These are phyloP conservation scores for Cladophialophora bantiana DNA, from an alignment of 2,329 filamentous ascomycete genomes.

Conservation along the genomic window DNA sequence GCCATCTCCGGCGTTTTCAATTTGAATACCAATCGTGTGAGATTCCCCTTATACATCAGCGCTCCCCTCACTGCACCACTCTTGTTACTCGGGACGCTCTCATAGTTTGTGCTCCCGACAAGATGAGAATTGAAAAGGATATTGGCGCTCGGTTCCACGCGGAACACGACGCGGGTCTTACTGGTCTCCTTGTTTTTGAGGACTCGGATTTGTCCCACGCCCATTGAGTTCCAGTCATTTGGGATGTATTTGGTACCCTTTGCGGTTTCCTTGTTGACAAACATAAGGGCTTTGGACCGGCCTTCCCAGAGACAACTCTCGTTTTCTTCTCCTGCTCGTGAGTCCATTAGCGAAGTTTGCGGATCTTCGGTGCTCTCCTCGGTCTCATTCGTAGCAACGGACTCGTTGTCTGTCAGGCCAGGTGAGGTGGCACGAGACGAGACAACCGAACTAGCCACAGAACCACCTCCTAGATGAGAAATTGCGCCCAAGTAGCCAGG, in stretches of 20 bases:
- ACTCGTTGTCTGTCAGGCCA: conserved; percentile 53
- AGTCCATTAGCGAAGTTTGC: conserved; percentile 72
- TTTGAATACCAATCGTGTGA: conserved; percentile 39
- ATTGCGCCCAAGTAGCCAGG: conserved; percentile 41
- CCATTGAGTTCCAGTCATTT: conserved; percentile 71
- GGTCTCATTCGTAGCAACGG: conserved; percentile 48
- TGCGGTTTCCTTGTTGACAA: conserved; percentile 56
- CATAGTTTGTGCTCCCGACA: conserved; percentile 65
- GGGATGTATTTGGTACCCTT: conserved; percentile 47
- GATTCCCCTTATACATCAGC: conserved; percentile 35
- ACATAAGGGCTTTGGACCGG: conserved; percentile 72
- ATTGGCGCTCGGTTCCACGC: conserved; percentile 76
- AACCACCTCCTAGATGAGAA: conserved; percentile 42
- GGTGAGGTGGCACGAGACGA: conserved; percentile 56
- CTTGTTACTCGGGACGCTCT: conserved; percentile 32
- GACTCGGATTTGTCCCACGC: conserved; percentile 74
- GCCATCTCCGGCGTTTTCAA: conserved; percentile 38
- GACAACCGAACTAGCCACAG: conserved; percentile 47
- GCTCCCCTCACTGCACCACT: conserved; percentile 39
- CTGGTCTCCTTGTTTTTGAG: conserved; percentile 75
- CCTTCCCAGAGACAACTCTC: conserved; percentile 75
- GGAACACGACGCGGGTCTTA: conserved; percentile 71
- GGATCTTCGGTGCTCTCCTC: conserved; percentile 64
- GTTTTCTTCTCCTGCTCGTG: conserved; percentile 73
- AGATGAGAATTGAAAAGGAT: conserved; percentile 75